A percentile compares a stretch with the other conserved stretches of the same genome.
phyloP scores from a whole-genome alignment of 2,329 filamentous ascomycete species.

The Exophiala aquamarina region DNA sequence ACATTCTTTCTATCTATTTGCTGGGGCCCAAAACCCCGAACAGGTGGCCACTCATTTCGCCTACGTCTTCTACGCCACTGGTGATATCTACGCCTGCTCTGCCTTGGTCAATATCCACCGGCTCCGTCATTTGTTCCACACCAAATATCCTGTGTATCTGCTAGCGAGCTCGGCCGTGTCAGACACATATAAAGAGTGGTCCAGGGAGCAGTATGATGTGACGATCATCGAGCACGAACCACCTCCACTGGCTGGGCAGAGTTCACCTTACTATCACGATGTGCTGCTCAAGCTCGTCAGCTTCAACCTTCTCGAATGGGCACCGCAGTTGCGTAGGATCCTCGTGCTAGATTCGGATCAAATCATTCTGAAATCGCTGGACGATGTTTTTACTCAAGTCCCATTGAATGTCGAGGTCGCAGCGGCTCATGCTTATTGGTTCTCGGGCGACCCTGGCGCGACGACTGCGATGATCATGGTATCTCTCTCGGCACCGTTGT shows the following conservation, averaged over 20 bases:
- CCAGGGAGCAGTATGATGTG: constrained; percentile 6
- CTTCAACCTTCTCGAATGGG: constrained; percentile 4
- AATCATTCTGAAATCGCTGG: no score
- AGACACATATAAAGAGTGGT: neutral
- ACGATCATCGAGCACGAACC: constrained; percentile 10
- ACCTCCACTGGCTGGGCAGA: neutral
- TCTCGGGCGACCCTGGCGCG: no score
- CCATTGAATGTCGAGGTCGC: no score
- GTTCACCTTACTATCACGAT: constrained; percentile 3
- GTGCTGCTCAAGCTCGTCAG: constrained; percentile 12
- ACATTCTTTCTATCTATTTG: no score
- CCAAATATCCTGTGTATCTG: constrained; percentile 4
- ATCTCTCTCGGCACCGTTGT: no score
- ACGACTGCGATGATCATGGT: no score
- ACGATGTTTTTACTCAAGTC: no score
- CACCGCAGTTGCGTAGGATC: no score
- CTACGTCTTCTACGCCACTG: constrained; percentile 10
- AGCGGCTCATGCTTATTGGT: no score
- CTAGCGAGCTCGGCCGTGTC: constrained; percentile 1
- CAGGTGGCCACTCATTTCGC: neutral
- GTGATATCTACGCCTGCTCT: constrained; percentile 8
- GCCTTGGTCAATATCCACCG: constrained; percentile 8
- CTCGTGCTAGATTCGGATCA: no score
- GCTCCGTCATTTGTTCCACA: constrained; percentile 2
- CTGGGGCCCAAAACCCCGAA: no score